Conservation (phyloP, 768 basidiomycete genomes). For the Suillus subluteus region DNA sequence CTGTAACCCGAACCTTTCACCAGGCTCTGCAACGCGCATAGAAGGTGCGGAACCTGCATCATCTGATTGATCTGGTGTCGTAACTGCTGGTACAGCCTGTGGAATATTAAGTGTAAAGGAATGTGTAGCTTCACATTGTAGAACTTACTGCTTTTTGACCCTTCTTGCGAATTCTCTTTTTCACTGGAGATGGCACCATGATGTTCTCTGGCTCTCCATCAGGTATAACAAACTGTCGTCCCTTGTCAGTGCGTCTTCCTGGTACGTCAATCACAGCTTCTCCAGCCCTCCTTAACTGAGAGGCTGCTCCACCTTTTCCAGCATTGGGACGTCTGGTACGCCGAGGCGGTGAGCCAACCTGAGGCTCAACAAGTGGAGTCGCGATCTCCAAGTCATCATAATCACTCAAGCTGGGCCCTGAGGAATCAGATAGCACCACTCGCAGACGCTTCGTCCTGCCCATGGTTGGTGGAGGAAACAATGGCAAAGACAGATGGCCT, state of each 20-base stretch:
- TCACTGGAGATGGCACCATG: not conserved
- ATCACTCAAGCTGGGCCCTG: not conserved
- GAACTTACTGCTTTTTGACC: not conserved
- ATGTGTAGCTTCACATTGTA: not conserved
- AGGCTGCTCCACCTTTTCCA: not conserved
- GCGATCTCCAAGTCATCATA: not conserved
- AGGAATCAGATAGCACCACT: not conserved
- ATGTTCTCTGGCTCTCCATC: not conserved
- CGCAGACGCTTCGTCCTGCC: not conserved
- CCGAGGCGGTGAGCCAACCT: not conserved
- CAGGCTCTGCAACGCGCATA: not conserved
- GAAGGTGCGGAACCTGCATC: not conserved
- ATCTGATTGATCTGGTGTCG: not conserved
- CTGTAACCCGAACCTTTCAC: not conserved
- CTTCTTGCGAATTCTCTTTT: not conserved
- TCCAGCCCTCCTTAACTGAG: not conserved
- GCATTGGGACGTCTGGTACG: not conserved
- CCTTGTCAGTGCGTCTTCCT: not conserved
- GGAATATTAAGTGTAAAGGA: not conserved
- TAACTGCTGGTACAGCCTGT: not conserved
- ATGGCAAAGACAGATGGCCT: not conserved
- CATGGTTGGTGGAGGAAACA: not conserved
- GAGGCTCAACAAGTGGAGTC: not conserved
- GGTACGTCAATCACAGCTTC: not conserved
- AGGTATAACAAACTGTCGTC: conserved; percentile 3